A percentile compares a stretch with the other conserved stretches of the same genome.
These are phyloP conservation scores for Venturia oleaginea DNA, from an alignment of 2,329 filamentous ascomycete genomes.

Conservation along the genomic window DNA sequence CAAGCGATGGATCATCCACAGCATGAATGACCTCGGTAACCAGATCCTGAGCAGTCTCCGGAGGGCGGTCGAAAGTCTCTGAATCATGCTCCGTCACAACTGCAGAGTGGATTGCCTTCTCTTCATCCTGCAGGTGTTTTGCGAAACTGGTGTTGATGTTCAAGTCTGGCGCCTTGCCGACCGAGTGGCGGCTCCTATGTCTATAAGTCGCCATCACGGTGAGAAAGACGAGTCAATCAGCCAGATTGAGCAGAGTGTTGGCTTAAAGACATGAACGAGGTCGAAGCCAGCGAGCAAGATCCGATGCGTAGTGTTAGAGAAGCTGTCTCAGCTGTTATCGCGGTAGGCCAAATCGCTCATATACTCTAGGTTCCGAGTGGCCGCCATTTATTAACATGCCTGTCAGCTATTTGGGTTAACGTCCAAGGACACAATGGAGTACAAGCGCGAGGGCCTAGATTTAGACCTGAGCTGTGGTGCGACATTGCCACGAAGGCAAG, in stretches of 20 bases:
- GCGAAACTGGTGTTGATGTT: background rate
- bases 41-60: background rate
- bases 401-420: background rate
- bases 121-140: background rate
- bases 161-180: background rate
- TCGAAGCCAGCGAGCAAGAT: background rate
- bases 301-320: background rate
- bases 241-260: too few relatives aligned
- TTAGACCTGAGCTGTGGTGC: background rate
- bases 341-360: background rate
- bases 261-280: background rate
- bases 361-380: background rate
- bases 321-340: background rate
- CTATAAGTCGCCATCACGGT: background rate
- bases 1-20: constrained; percentile 4
- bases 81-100: background rate
- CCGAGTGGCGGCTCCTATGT: background rate
- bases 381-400: background rate
- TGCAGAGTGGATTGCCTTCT: background rate
- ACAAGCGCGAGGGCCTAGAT: background rate
- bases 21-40: constrained; percentile 10
- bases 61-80: background rate
- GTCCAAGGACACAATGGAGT: background rate
- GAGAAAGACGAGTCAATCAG: background rate
- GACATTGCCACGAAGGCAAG: background rate